Evolutionary conservation across 2,329 filamentous ascomycete genomes (phyloP), one percentile per base, ranked within the genome.

Genomic region (Akanthomyces uredinophilus): DNA sequence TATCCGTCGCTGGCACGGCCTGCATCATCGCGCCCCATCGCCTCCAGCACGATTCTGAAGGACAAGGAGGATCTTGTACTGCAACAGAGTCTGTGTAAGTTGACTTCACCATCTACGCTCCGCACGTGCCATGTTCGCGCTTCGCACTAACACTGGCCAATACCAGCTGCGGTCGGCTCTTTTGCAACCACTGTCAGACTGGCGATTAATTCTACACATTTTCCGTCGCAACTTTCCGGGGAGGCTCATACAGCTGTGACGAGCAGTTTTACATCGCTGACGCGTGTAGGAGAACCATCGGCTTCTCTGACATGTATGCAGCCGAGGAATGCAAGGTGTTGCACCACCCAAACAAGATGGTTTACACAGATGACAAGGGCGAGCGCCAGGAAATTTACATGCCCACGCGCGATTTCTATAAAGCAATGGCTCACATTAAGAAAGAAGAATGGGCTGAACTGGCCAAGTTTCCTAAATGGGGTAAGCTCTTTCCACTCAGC

Each of bases 261-360:
- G 18, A n/a, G 5, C n/a, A 44, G 43, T 44, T n/a, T n/a, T 20
- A 44, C 18, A 22, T 18, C 2, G 10, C 6, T 10, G n/a, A n/a
- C 32, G 32, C 32, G 32, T 10, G 32, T 3, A 16, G 20, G 22
- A 49, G 22, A 29, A 29, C 16, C 47, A 50, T 18, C 11, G 24
- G 46, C 46, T 27, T 13, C 14, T 29, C n/a, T 49, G 46, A 14
- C 14, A 50, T 29, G 47, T 7, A 29, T 13, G 24, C 22, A 18
- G n/a, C 47, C 24, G 32, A 52, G 29, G 49, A 52, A 35, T 52
- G 49, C 49, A 18, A 35, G 27, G 44, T 47, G 18, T 14, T 32
- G 11, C 32, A 39, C 11, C 51, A 54, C n/a, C 51, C 51, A 24
- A 54, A 54, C n/a, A 54, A 37, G 51, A 54, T 56, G 53, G 24